Evolutionary conservation across 1,284 basidiomycete genomes (phyloP), one percentile per base, ranked within the genome.

Genomic region (Filobasidium uniguttulatum): DNA sequence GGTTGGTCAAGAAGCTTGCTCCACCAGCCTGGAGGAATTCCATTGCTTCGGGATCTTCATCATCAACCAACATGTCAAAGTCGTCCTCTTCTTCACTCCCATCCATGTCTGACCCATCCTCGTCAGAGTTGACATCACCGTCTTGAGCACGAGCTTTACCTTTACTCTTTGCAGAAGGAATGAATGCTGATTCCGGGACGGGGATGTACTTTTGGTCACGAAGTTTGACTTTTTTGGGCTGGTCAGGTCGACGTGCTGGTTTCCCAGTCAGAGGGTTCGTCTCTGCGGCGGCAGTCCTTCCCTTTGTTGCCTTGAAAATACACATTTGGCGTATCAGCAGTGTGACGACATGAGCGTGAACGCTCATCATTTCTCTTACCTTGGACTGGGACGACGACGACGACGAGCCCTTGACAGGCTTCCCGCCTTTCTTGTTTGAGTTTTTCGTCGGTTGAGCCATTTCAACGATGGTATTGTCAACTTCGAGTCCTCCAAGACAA

Each of bases 41-140:
- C 37, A 60, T 28, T 36, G 59, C 60, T 23, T 57, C 58, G 3
- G 47, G 41, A 30, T 44, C 68, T 2, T 74, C 66, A 23, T 72
- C 71, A 30, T 84, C 73, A 9, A 83, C 79, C 60, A 90, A 89
- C 85, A 90, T 86, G 63, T 91, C 85, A 55, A 87, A 83, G 4
- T 88, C 73, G 37, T 85, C 82, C 3, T 68, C 68, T 5, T 67
- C 65, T 10, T 83, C 84, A 9, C 82, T 80, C 10, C 76, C 72
- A 8, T 65, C 67, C 30, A 70, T 68, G 75, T 80, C 44, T 75
- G 74, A 60, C 58, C 55, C 56, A 75, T 78, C 58, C 68, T 71
- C 59, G 68, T 71, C 62, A 15, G 75, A 77, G 48, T 77, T 75
- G 12, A 64, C 62, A 17, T 72, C 54, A n/a, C 33, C 54, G 14